Conservation (phyloP, 2,329 filamentous ascomycete genomes). For the Paramyrothecium sp. region DNA sequence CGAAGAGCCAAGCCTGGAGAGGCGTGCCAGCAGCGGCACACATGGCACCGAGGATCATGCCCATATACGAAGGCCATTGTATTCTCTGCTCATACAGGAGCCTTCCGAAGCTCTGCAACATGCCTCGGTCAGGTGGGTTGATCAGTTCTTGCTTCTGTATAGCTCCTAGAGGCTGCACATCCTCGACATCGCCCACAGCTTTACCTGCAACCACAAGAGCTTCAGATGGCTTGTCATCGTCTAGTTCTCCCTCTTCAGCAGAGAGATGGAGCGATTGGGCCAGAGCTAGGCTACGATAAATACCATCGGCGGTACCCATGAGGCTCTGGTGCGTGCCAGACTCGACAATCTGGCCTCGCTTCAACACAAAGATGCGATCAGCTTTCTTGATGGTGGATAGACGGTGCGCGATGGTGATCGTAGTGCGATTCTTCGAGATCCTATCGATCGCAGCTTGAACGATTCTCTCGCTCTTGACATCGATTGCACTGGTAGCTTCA, state of each 20-base stretch:
- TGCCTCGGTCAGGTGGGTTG: background rate
- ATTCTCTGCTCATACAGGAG: slow-evolving; percentile 16
- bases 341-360: slow-evolving; percentile 58
- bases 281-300: slow-evolving; percentile 19
- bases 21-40: slow-evolving; percentile 21
- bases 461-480: slow-evolving; percentile 33
- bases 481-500: slow-evolving; percentile 61
- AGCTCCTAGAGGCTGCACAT: background rate
- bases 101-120: slow-evolving; percentile 12
- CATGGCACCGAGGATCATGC: slow-evolving; percentile 21
- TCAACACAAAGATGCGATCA: slow-evolving; percentile 64
- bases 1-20: slow-evolving; percentile 26
- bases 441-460: slow-evolving; percentile 43
- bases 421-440: slow-evolving; percentile 48
- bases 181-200: too few relatives aligned
- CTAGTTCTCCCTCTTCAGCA: background rate
- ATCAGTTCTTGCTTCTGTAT: background rate
- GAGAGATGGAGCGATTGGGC: slow-evolving; percentile 15
- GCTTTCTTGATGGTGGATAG: slow-evolving; percentile 60
- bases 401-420: slow-evolving; percentile 64
- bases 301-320: slow-evolving; percentile 40
- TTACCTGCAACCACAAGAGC: too few relatives aligned
- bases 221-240: background rate
- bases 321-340: slow-evolving; percentile 61
- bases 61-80: slow-evolving; percentile 21